These are phyloP conservation scores for Scutellaria galericulata DNA, from an alignment of 257 asterid genomes.

Conservation along the genomic window DNA sequence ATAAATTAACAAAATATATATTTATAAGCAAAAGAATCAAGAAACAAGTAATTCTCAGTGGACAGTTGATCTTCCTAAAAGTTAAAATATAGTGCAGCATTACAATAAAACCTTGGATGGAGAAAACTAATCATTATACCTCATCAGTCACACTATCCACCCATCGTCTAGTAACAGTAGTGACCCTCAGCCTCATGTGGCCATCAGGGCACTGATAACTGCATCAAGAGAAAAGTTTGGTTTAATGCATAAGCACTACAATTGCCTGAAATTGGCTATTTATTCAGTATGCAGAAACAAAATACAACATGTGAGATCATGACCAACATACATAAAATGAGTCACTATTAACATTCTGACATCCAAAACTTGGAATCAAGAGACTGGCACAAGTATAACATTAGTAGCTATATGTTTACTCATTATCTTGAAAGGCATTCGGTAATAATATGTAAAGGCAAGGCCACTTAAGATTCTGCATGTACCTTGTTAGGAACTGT, in stretches of 20 bases:
- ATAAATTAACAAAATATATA: too few species aligned
- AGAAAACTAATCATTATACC: constrained; percentile 47
- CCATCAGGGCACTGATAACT: constrained; percentile 89
- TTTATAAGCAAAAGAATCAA: too few species aligned
- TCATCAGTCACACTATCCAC: constrained; percentile 65
- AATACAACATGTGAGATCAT: too few species aligned
- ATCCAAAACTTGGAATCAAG: neutral
- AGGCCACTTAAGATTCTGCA: constrained; percentile 21
- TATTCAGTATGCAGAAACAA: too few species aligned
- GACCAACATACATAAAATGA: too few species aligned
- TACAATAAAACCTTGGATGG: too few species aligned
- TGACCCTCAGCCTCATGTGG: constrained; percentile 74
- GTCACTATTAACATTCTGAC: neutral
- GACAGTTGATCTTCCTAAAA: too few species aligned
- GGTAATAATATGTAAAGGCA: constrained; percentile 8
- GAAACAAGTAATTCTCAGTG: too few species aligned
- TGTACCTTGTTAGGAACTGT: constrained; percentile 92
- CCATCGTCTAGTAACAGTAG: constrained; percentile 88
- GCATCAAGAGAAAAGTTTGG: constrained; percentile 36
- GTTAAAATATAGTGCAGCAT: too few species aligned
- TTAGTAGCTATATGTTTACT: neutral
- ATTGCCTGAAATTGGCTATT: too few species aligned
- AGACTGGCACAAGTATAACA: constrained; percentile 12
- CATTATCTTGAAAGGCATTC: neutral
- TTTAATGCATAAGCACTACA: neutral